Percentiles rank a stretch among this genome's conserved stretches.
Conservation (phyloP, 805 yeast species). For the Candida railenensis region DNA sequence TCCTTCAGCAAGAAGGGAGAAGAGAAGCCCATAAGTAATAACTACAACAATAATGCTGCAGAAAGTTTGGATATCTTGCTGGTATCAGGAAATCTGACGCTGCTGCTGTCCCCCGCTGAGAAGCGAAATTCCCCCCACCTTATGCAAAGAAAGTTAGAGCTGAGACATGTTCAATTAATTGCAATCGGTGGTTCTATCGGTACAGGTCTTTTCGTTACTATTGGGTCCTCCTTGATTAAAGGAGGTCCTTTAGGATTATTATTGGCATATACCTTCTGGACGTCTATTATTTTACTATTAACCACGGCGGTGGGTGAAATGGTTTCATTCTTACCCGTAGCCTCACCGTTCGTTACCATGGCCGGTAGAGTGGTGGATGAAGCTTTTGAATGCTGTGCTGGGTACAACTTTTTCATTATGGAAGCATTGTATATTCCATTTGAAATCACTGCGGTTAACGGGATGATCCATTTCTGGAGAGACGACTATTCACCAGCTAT, state of each 20-base stretch:
- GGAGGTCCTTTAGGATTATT: slow-evolving; percentile 38
- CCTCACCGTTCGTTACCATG: slow-evolving; percentile 36
- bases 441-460: slow-evolving; percentile 49
- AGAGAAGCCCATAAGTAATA: neutral
- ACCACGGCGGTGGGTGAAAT: slow-evolving; percentile 38
- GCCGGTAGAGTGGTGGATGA: slow-evolving; percentile 39
- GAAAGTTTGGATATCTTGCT: neutral
- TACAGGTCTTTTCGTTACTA: slow-evolving; percentile 36
- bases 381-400: slow-evolving; percentile 32
- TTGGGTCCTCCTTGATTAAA: slow-evolving; percentile 27
- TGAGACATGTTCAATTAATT: slow-evolving; percentile 37
- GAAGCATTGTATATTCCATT: slow-evolving; percentile 47
- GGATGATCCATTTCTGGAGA: slow-evolving; percentile 55
- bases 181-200: slow-evolving; percentile 44
- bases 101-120: neutral
- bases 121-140: neutral
- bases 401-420: slow-evolving; percentile 40
- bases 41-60: neutral
- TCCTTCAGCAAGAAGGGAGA: neutral
- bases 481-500: slow-evolving; percentile 49
- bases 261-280: slow-evolving; percentile 32
- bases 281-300: slow-evolving; percentile 27
- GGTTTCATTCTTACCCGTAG: slow-evolving; percentile 36
- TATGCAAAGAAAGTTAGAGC: slow-evolving; percentile 14
- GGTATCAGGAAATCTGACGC: neutral